These are phyloP conservation scores for Microdochium paspali DNA, from an alignment of 2,329 filamentous ascomycete species.

Conservation along the genomic window DNA sequence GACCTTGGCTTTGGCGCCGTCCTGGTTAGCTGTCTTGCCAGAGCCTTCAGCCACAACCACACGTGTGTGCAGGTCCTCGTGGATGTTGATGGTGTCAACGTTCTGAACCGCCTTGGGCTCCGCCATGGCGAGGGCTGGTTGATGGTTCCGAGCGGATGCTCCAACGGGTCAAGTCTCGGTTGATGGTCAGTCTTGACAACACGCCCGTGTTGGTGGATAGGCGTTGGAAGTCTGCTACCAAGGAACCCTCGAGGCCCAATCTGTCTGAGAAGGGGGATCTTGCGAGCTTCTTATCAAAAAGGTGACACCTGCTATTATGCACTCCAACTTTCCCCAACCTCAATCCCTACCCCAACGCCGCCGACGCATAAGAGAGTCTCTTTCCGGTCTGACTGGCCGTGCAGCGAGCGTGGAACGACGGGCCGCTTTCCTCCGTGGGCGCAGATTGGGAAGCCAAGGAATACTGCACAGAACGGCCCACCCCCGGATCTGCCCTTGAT, in stretches of 20 bases:
- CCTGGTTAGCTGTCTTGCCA: constrained; percentile 15
- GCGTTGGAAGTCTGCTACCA: background rate
- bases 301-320: background rate
- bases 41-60: constrained; percentile 15
- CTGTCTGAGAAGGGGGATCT: background rate
- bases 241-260: background rate
- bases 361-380: background rate
- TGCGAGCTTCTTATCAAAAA: background rate
- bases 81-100: background rate
- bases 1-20: constrained; percentile 27
- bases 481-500: background rate
- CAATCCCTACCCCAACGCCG: background rate
- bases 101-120: background rate
- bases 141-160: no score
- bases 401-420: background rate
- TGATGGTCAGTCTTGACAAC: no score
- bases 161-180: background rate
- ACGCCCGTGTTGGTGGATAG: background rate
- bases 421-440: background rate
- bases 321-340: background rate
- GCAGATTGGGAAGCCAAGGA: background rate
- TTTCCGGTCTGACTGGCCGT: background rate
- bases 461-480: background rate
- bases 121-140: background rate
- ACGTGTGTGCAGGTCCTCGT: constrained; percentile 5